Evolutionary conservation across 2,329 filamentous ascomycete species (phyloP), one percentile per base, ranked within the genome.

Genomic region (Ascosphaera acerosa): DNA sequence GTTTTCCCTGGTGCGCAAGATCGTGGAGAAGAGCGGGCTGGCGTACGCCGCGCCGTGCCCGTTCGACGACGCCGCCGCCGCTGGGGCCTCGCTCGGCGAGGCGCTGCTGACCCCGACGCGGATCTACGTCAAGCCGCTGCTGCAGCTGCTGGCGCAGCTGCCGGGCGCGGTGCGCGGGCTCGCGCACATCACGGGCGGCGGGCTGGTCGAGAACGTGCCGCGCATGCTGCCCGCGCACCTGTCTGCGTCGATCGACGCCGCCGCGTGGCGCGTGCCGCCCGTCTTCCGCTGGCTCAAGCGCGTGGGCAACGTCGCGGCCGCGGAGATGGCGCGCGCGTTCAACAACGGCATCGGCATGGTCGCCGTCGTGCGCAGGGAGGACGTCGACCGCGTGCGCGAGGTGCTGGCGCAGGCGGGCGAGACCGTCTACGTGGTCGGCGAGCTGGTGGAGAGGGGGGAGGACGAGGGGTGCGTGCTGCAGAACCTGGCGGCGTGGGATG

Each of bases 301-400:
- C 39, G 59, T 57, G 7, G 66, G 66, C 29, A 74, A 75, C 36
- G 70, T 94, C 18, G 65, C 62, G 32, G 61, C 71, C 2, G 47
- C 58, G 6, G 87, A 97, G 57, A 89, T 94, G 66, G 80, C 74
- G 32, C 64, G 81, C 35, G 87, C 81, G 2, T 94, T 91, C 64
- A 97, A 97, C 58, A 81, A 75, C 5, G 87, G 87, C 31, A 58
- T 97, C 28, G 87, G 87, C 29, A 94, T 97, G 82, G 76, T 92
- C 4, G 60, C 82, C 18, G 80, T 81, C 4, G 78, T 92, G 2
- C 66, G 64, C 17, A 57, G 64, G 34, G 61, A 57, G 19, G 64
- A 75, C 40, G 76, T 61, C 2, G 61, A 66, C 4, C 57, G 61
- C 22, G 70, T 77, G 2, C 58, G 58, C 14, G 51, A 58, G 32